A percentile compares a stretch with the other conserved stretches of the same genome.
phyloP scores from a whole-genome alignment of 2,329 filamentous ascomycete genomes.

The Whalleya microplaca region DNA sequence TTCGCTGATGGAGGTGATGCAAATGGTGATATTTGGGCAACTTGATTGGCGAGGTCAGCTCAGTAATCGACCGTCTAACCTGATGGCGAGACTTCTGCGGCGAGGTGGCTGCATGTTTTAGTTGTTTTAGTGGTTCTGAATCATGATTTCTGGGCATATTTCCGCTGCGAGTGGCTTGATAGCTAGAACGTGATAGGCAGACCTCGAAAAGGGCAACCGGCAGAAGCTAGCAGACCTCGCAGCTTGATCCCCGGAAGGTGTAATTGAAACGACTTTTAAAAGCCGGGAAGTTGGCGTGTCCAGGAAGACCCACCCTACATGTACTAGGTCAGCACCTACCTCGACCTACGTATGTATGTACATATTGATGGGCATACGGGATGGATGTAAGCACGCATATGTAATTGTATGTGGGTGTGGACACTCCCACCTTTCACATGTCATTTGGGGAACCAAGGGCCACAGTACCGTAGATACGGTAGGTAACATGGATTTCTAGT shows the following conservation, averaged over 20 bases:
- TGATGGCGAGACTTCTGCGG: conserved; percentile 52
- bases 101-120: conserved; percentile 36
- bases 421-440: not conserved
- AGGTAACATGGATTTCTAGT: not conserved
- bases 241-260: not conserved
- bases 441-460: not conserved
- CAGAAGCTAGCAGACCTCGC: not conserved
- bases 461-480: not conserved
- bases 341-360: too few species aligned
- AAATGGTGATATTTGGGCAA: conserved; percentile 41
- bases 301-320: not conserved
- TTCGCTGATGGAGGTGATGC: conserved; percentile 41
- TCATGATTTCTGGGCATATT: conserved; percentile 42
- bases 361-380: too few species aligned
- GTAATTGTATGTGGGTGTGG: not conserved
- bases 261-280: not conserved
- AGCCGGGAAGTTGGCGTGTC: not conserved
- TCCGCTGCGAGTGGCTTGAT: conserved; percentile 11
- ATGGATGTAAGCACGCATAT: too few species aligned
- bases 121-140: conserved; percentile 30
- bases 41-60: conserved; percentile 52
- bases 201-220: not conserved
- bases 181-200: not conserved
- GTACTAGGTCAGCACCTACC: not conserved
- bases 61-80: conserved; percentile 59